Evolutionary conservation across 2,329 filamentous ascomycete species (phyloP).

Genomic region (Sclerotinia minor): DNA sequence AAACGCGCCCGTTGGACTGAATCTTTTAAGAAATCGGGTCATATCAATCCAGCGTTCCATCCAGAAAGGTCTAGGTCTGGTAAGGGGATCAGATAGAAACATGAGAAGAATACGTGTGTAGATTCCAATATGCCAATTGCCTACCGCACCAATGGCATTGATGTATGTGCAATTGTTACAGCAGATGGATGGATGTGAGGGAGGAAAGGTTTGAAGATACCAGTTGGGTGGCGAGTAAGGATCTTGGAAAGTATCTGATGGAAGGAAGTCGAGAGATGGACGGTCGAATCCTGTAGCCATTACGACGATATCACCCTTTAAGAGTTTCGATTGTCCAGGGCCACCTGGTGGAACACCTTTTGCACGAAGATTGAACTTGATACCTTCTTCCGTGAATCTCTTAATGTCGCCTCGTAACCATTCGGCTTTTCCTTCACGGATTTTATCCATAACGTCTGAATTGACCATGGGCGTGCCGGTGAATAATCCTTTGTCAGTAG

Average conservation of each 20-base stretch:
- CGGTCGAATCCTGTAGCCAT: constrained; percentile 82
- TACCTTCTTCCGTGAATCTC: constrained; percentile 60
- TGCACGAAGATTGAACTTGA: constrained; percentile 69
- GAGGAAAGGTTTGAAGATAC: constrained; percentile 86
- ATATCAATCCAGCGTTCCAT: constrained; percentile 89
- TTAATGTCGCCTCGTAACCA: constrained; percentile 83
- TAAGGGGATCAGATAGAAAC: constrained; percentile 79
- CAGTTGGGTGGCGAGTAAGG: constrained; percentile 80
- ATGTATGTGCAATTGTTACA: constrained; percentile 80
- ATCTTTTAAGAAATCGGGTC: constrained; percentile 68
- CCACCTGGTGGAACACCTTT: constrained; percentile 75
- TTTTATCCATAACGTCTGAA: constrained; percentile 73
- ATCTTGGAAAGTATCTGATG: constrained; percentile 68
- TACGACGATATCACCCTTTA: constrained; percentile 74
- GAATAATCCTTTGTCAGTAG: constrained; percentile 71
- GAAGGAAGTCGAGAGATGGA: constrained; percentile 72
- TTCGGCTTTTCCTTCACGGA: constrained; percentile 68
- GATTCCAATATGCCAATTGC: constrained; percentile 88
- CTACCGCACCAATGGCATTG: constrained; percentile 76
- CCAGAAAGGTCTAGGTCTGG: constrained; percentile 68
- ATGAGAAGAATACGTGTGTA: constrained; percentile 84
- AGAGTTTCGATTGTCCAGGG: constrained; percentile 63
- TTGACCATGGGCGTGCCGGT: constrained; percentile 87
- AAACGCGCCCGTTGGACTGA: constrained; percentile 72
- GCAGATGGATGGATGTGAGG: constrained; percentile 69